Evolutionary conservation across 345 rosid species (phyloP), one percentile per base, ranked within the genome.

Genomic region (Arabidopsis suecica): DNA sequence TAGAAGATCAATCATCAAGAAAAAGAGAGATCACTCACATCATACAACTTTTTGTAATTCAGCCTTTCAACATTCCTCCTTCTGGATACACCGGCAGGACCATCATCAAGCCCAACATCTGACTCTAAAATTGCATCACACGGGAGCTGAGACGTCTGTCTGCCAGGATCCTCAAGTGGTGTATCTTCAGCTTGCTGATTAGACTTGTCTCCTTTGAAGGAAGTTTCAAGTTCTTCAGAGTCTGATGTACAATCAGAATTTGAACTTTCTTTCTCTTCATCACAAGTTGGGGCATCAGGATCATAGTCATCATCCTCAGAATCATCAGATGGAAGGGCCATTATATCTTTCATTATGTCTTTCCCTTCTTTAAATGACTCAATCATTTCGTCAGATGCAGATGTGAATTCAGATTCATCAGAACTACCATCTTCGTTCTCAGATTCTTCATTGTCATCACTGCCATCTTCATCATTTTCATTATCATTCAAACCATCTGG

Each of bases 21-120:
- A 34, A 36, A 37, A 12, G 30, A 42, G 37, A 61, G 55, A 62
- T 22, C 49, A 83, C 99, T 88, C 82, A 95, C 99, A 81, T 89
- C 91, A 76, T 87, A 84, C 23, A 95, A 81, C 80, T 74, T 90
- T 83, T 87, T 95, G 93, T 95, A 95, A 88, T 95, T 94, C 84
- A 95, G 83, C 79, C 90, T 86, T 61, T 83, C 87, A 47, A 83
- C 79, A 51, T 69, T 82, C 80, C 97, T 88, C 79, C 82, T 89
- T 53, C 59, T 81, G 37, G 81, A 74, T 83, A 83, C 78, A 81
- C 76, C 69, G 9, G 54, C 64, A 53, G 80, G 73, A 55, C 59
- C 86, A 34, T 69, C 25, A 69, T 86, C 88, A 69, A 74, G 64
- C 53, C 62, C 75, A 51, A 56, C 50, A 69, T 82, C 85, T 41